Evolutionary conservation across 2,329 filamentous ascomycete genomes (phyloP), one percentile per base, ranked within the genome.

Genomic region (Ramichloridium luteum): DNA sequence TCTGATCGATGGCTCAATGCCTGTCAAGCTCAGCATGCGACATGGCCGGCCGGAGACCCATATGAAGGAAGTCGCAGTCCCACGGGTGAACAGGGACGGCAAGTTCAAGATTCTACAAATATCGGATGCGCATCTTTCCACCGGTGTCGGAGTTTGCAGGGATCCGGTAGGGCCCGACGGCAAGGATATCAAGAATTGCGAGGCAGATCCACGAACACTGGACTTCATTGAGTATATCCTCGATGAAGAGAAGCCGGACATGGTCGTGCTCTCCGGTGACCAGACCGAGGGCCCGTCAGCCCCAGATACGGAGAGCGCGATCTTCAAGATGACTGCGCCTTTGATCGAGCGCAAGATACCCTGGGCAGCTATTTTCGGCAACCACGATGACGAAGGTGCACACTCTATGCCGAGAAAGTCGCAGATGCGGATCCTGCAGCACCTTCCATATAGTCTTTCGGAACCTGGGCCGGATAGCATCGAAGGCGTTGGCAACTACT

Each of bases 51-150:
- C 72, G 13, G 61, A 65, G 13, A 72, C 77, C 43, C 56, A 68
- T 20, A 70, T 75, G 48, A 85, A 78, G 54, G 39, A 40, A 6
- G 29, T 38, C 3, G 80, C 81, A 1, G 64, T 74, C 23, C 81
- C 79, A 8, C 74, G 81, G 36, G 83, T 98, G 41, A 72, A 74
- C 26, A 84, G 92, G 39, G 84, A 90, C 53, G 90, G 88, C 16
- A 84, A 80, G 47, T 96, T 96, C 65, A 96, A 96, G 64, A 93
- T 98, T 43, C 75, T 98, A 70, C 90, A 98, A 59, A 67, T 93
- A 34, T 80, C 85, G n/a, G 90, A 98, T 60, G 62, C 96, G 39
- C 90, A 98, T 57, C 62, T 98, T 34, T 88, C 84, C 50, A 98
- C 90, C 2, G 90, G 88, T 6, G 68, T 86, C 4, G 90, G 90